phyloP scores from a whole-genome alignment of 2,329 filamentous ascomycete genomes.

The Colletotrichum sp. region DNA sequence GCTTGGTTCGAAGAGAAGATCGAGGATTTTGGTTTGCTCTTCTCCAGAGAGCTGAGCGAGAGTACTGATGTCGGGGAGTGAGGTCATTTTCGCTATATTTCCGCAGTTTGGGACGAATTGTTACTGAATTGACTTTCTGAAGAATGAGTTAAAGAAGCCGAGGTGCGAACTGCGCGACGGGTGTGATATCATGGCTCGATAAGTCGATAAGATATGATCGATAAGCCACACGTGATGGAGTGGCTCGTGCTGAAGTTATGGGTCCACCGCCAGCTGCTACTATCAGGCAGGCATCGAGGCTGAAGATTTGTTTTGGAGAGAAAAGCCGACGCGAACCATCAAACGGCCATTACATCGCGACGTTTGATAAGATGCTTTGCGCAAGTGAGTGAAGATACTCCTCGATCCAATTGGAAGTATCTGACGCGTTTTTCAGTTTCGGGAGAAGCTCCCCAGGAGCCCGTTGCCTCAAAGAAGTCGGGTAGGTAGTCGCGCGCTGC shows the following conservation, averaged over 20 bases:
- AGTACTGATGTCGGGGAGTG: slow-evolving; percentile 62
- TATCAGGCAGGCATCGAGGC: slow-evolving; percentile 10
- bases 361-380: slow-evolving; percentile 20
- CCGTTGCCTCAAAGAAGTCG: slow-evolving; percentile 93
- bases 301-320: slow-evolving; percentile 22
- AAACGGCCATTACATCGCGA: slow-evolving; percentile 8
- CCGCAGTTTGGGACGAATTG: not conserved
- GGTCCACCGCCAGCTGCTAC: slow-evolving; percentile 4
- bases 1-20: slow-evolving; percentile 86
- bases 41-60: slow-evolving; percentile 61
- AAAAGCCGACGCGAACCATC: slow-evolving; percentile 9
- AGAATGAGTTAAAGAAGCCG: not conserved
- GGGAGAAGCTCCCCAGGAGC: slow-evolving; percentile 92
- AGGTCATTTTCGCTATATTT: slow-evolving; percentile 18
- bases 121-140: not conserved
- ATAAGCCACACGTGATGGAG: slow-evolving; percentile 2
- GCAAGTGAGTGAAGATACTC: slow-evolving; percentile 41
- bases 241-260: slow-evolving; percentile 10
- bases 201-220: not conserved
- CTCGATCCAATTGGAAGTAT: not conserved
- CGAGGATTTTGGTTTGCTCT: slow-evolving; percentile 65
- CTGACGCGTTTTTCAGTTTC: slow-evolving; percentile 68
- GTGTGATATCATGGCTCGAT: slow-evolving; percentile 4
- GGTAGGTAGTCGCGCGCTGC: slow-evolving; percentile 58
- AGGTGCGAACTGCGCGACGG: not conserved